Conservation (phyloP, 176 grass and related monocot genomes). For the Raddia guianensis region DNA sequence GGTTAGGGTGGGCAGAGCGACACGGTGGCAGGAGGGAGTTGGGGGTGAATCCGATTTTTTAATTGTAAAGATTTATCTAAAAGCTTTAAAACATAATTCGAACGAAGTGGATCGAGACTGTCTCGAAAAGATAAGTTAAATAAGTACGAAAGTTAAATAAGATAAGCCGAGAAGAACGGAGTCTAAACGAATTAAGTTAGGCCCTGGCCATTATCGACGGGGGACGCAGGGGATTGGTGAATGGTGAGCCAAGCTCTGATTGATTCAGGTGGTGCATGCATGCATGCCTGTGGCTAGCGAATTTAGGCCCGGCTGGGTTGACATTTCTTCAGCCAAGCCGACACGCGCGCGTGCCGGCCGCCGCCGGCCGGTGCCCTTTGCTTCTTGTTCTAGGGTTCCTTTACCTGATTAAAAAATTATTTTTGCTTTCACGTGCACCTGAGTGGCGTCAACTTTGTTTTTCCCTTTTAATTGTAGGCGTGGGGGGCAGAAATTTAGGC, state of each 20-base stretch:
- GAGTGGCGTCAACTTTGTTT: neutral
- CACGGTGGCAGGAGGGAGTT: too few relatives aligned
- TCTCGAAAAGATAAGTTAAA: too few relatives aligned
- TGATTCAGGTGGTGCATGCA: neutral
- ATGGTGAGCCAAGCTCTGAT: neutral
- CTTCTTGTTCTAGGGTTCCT: constrained; percentile 34
- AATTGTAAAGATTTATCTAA: too few relatives aligned
- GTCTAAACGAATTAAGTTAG: neutral
- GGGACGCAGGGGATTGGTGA: neutral
- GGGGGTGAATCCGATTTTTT: too few relatives aligned
- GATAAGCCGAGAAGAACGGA: too few relatives aligned
- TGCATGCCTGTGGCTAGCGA: neutral
- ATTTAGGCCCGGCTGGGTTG: constrained; percentile 4
- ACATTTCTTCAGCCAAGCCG: neutral
- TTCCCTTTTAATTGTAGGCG: too few relatives aligned
- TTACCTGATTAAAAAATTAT: neutral
- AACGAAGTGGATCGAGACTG: too few relatives aligned
- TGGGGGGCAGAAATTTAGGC: too few relatives aligned
- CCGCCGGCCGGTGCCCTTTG: neutral
- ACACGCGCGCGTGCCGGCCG: neutral
- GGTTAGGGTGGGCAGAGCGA: too few relatives aligned
- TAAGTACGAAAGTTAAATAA: too few relatives aligned
- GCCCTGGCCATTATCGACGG: neutral
- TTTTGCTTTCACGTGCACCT: neutral
- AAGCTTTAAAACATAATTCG: too few relatives aligned